Conservation (phyloP, 805 yeast genomes). For the Kodamaea fukazawae region DNA sequence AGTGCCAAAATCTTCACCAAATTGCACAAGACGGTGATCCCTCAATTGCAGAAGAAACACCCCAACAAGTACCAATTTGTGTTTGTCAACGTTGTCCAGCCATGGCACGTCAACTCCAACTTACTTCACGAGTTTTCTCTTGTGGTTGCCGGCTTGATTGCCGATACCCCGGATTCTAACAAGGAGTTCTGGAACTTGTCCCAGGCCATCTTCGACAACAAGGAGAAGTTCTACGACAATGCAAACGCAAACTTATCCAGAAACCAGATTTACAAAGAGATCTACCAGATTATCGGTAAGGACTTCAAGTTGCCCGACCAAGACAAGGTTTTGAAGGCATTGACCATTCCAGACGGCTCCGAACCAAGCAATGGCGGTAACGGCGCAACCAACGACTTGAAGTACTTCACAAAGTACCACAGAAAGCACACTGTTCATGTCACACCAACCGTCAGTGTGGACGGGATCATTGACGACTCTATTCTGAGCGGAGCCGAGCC, state of each 20-base stretch:
- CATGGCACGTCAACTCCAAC: constrained; percentile 83
- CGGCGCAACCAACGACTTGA: constrained; percentile 57
- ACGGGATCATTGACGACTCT: constrained; percentile 58
- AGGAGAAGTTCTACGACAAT: constrained; percentile 58
- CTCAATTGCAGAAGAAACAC: constrained; percentile 43
- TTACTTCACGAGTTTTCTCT: constrained; percentile 68
- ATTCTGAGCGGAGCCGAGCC: constrained; percentile 62
- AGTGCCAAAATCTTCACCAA: constrained; percentile 62
- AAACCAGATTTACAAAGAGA: constrained; percentile 50
- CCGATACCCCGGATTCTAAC: constrained; percentile 25
- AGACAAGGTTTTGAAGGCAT: constrained; percentile 32
- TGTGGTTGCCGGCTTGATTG: constrained; percentile 66
- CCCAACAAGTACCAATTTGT: constrained; percentile 57
- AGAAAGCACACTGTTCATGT: constrained; percentile 79
- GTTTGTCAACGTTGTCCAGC: constrained; percentile 76
- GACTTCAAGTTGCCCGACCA: constrained; percentile 29
- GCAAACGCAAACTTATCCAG: constrained; percentile 54
- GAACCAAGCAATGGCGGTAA: constrained; percentile 53
- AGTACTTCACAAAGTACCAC: constrained; percentile 68
- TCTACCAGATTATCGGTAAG: constrained; percentile 38
- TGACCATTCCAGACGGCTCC: constrained; percentile 29
- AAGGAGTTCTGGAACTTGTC: constrained; percentile 47
- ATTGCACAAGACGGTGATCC: constrained; percentile 51
- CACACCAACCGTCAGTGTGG: constrained; percentile 75
- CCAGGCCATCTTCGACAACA: constrained; percentile 52